Evolutionary conservation across 2,329 filamentous ascomycete species (phyloP), one percentile per base, ranked within the genome.

Genomic region (Ophiognomonia clavigignenti-juglandacearum): DNA sequence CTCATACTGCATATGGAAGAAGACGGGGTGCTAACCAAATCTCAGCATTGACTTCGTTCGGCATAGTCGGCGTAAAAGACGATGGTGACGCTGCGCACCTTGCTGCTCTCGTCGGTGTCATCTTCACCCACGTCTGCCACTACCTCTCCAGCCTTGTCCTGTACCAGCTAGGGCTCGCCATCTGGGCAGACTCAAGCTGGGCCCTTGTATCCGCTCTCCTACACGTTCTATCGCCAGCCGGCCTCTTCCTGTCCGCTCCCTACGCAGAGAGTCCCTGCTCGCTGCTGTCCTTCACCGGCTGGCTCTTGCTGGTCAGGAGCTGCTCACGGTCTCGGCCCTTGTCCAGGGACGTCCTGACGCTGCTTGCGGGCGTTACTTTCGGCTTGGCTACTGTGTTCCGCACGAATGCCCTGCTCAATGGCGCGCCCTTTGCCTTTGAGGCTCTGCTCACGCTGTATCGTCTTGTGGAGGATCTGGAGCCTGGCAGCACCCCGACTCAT

Each of bases 341-440:
- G 0, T 37, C 20, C 0, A 64, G 72, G n/a, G 76, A 82, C 56
- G 53, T 68, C 2, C 71, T 72, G 13, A 65, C 85, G 18, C 54
- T 95, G 6, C 59, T 71, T 9, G 78, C 88, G 3, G 89, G 88
- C 1, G 48, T 81, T 3, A 52, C 78, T 6, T 92, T 97, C 59
- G 88, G 85, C 1, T 56, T 84, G 14, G 84, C 90, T 1, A 85
- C 84, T 0, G 74, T 79, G 2, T 81, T 95, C 52, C 83, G 93
- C 48, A 89, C 85, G 59, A 98, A 98, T 63, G 93, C 89, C 9
- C 68, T 97, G 39, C 71, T 96, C 11, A 91, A 85, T 60, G 92
- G 92, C 9, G 62, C 89, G 3, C 69, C 90, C 3, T 87, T 95
- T 60, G 78, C 85, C 23, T 79, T 77, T 53, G 83, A 88, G 59